A percentile compares a stretch with the other conserved stretches of the same genome.
Evolutionary conservation across 495 filamentous ascomycete species (phyloP).

Genomic region (Aspergillus diversus): DNA sequence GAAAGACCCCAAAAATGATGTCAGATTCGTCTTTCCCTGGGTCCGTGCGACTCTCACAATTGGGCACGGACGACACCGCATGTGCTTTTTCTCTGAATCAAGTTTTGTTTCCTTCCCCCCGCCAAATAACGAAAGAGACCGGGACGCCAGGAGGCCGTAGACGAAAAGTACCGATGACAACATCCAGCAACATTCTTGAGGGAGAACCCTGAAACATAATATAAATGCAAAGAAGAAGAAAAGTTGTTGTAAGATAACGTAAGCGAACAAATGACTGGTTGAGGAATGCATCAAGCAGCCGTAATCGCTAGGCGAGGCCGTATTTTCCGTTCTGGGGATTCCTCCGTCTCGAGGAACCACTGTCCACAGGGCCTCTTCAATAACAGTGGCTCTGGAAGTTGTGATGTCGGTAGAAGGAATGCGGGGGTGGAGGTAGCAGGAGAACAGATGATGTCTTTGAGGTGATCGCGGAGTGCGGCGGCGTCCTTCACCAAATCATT

Average conservation of each 20-base stretch:
- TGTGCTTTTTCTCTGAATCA: too few species aligned
- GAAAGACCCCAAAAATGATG: too few species aligned
- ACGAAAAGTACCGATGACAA: too few species aligned
- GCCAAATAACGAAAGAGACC: too few species aligned
- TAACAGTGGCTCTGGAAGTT: not conserved
- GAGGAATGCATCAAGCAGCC: slow-evolving; percentile 14
- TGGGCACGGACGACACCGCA: too few species aligned
- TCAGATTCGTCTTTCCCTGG: too few species aligned
- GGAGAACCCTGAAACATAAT: not conserved
- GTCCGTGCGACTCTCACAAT: too few species aligned
- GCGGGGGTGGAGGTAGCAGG: not conserved
- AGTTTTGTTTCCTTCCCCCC: too few species aligned
- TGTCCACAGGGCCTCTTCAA: slow-evolving; percentile 10
- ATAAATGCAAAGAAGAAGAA: not conserved
- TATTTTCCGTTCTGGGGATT: not conserved
- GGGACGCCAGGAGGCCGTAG: too few species aligned
- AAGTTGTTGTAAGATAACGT: not conserved
- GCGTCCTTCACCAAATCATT: slow-evolving; percentile 34
- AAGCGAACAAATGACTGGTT: not conserved
- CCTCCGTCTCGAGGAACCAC: slow-evolving; percentile 14
- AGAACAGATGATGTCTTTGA: slow-evolving; percentile 35
- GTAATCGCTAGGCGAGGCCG: slow-evolving; percentile 26
- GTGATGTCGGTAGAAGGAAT: not conserved
- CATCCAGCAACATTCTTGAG: too few species aligned
- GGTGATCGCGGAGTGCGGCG: slow-evolving; percentile 32